A percentile compares a stretch with the other conserved stretches of the same genome.
Evolutionary conservation across 352 stramenopile species (phyloP).

Genomic region (Pythium rishiriense): DNA sequence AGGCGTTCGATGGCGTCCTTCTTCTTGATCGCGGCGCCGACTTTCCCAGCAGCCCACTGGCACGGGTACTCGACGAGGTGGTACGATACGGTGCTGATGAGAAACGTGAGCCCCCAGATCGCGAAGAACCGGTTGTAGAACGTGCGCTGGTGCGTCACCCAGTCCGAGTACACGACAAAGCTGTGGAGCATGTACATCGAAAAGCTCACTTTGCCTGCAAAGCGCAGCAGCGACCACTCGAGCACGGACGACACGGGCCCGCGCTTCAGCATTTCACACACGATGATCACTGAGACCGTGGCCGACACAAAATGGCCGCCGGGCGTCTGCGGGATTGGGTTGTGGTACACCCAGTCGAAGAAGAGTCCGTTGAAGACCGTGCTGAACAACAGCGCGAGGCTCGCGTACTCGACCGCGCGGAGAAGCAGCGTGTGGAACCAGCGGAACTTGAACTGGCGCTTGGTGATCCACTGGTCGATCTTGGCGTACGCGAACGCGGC

Average conservation of each 20-base stretch:
- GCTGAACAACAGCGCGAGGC: slow-evolving; percentile 27
- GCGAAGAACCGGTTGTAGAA: slow-evolving; percentile 42
- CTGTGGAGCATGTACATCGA: slow-evolving; percentile 48
- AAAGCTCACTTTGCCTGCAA: slow-evolving; percentile 42
- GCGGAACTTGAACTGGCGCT: slow-evolving; percentile 1
- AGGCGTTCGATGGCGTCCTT: slow-evolving; percentile 1
- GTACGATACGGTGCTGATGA: slow-evolving; percentile 41
- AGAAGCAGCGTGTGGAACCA: neutral
- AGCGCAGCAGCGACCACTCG: slow-evolving; percentile 37
- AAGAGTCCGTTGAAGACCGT: slow-evolving; percentile 24
- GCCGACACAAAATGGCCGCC: slow-evolving; percentile 29
- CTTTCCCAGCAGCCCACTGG: slow-evolving; percentile 35
- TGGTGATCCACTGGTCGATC: slow-evolving; percentile 16
- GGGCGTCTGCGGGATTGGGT: slow-evolving; percentile 19
- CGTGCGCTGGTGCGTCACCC: slow-evolving; percentile 25
- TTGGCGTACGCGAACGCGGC: slow-evolving; percentile 32
- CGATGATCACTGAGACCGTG: slow-evolving; percentile 30
- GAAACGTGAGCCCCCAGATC: slow-evolving; percentile 29
- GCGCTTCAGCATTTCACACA: slow-evolving; percentile 39
- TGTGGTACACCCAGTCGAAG: slow-evolving; percentile 32
- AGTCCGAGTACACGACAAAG: slow-evolving; percentile 37
- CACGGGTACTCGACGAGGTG: slow-evolving; percentile 48
- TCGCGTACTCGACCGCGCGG: too few relatives aligned
- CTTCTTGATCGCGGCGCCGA: slow-evolving; percentile 27
- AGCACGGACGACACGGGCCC: slow-evolving; percentile 27